A percentile compares a stretch with the other conserved stretches of the same genome.
Evolutionary conservation across 1,139 yeast species (phyloP).

Genomic region (Hansenula lynferdii): DNA sequence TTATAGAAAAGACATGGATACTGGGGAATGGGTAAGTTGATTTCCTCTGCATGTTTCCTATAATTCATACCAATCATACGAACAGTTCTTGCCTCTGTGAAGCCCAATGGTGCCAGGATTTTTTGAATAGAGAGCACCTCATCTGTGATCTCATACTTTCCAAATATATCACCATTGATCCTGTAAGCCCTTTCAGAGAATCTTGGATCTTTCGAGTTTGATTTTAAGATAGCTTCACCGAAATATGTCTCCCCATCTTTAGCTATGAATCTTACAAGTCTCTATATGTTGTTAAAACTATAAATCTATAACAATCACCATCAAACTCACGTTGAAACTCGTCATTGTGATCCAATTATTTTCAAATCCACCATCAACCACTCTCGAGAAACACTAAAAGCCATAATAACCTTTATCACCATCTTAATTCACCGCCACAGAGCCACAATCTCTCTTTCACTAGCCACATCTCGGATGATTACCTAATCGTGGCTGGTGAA

Average conservation of each 20-base stretch:
- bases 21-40: slow-evolving; percentile 32
- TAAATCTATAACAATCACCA: slow-evolving; percentile 26
- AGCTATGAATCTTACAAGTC: slow-evolving; percentile 35
- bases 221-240: slow-evolving; percentile 38
- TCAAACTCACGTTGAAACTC: slow-evolving; percentile 2
- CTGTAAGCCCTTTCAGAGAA: slow-evolving; percentile 30
- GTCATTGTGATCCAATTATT: background rate
- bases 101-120: slow-evolving; percentile 35
- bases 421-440: too few species aligned
- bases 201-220: slow-evolving; percentile 10
- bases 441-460: too few species aligned
- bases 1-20: slow-evolving; percentile 46
- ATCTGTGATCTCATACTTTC: slow-evolving; percentile 31
- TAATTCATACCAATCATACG: slow-evolving; percentile 36
- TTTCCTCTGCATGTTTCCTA: slow-evolving; percentile 30
- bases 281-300: too few species aligned
- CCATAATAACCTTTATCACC: too few species aligned
- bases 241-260: slow-evolving; percentile 33
- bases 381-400: background rate
- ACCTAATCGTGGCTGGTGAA: too few species aligned
- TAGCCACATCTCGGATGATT: too few species aligned
- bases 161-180: slow-evolving; percentile 38
- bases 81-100: slow-evolving; percentile 32
- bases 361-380: background rate
- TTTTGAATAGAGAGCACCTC: slow-evolving; percentile 27